Evolutionary conservation across 345 rosid species (phyloP).

Genomic region (Eucalyptus cloeziana): DNA sequence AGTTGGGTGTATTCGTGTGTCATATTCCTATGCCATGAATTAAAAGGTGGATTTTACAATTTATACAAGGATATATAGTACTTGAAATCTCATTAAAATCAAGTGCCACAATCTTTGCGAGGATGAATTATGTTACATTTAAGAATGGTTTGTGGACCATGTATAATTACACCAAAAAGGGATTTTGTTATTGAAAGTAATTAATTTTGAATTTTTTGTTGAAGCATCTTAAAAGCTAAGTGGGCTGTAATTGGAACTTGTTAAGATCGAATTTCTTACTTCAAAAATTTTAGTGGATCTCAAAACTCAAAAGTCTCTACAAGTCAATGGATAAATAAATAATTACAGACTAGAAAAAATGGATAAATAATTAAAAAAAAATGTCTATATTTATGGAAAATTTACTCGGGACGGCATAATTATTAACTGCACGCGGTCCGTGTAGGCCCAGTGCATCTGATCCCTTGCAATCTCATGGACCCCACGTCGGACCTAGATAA

Average conservation of each 20-base stretch:
- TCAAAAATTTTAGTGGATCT: neutral
- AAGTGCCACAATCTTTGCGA: no score
- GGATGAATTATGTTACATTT: neutral
- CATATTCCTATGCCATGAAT: neutral
- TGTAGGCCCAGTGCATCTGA: neutral
- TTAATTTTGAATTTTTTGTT: neutral
- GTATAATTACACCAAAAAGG: neutral
- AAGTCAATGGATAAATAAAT: neutral
- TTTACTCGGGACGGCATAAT: neutral
- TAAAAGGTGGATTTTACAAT: neutral
- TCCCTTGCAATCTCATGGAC: neutral
- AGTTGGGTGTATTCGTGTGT: neutral
- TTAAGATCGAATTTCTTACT: neutral
- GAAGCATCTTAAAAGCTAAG: neutral
- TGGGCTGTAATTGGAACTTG: neutral
- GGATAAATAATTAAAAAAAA: neutral
- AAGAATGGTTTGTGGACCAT: rapidly evolving
- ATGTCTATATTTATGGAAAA: neutral
- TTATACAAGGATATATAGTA: no score
- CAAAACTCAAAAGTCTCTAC: neutral
- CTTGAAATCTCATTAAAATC: neutral
- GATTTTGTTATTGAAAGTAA: neutral
- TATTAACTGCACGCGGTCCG: neutral
- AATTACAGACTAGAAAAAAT: neutral
- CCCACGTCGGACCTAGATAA: neutral